Percentiles rank a stretch among this genome's conserved stretches.
phyloP scores from a whole-genome alignment of 1,284 basidiomycete genomes.

The Tetrapyrgos nigripes region DNA sequence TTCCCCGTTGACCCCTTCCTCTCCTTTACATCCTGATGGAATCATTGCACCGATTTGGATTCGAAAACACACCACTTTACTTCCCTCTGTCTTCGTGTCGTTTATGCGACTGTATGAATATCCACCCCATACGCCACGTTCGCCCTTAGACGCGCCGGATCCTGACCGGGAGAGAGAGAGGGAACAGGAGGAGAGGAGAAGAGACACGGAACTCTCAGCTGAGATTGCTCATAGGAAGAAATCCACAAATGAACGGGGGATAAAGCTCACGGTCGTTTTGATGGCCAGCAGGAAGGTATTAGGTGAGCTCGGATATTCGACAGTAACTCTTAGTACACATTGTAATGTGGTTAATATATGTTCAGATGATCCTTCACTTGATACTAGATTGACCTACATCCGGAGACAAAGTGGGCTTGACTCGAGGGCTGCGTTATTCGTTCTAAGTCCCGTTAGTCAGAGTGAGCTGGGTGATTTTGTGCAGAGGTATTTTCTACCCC shows the following conservation, averaged over 20 bases:
- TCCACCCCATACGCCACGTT: constrained; percentile 45
- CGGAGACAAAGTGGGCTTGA: constrained; percentile 89
- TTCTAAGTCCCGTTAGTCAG: constrained; percentile 88
- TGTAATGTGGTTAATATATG: neutral
- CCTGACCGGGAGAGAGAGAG: constrained; percentile 57
- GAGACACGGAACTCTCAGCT: constrained; percentile 78
- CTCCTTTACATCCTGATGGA: constrained; percentile 93
- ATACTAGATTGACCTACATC: constrained; percentile 84
- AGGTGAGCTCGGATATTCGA: constrained; percentile 53
- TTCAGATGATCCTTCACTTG: constrained; percentile 83
- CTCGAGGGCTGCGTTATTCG: constrained; percentile 91
- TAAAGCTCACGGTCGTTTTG: constrained; percentile 96
- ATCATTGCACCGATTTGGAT: constrained; percentile 98
- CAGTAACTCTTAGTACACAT: neutral
- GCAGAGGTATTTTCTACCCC: constrained; percentile 55
- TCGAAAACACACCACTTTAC: constrained; percentile 89
- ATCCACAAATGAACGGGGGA: constrained; percentile 81
- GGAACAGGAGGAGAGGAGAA: constrained; percentile 70
- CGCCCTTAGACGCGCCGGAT: constrained; percentile 62
- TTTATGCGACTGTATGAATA: constrained; percentile 85
- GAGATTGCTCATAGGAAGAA: constrained; percentile 85
- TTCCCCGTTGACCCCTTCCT: constrained; percentile 87
- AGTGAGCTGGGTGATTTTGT: constrained; percentile 88
- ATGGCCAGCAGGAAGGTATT: constrained; percentile 86
- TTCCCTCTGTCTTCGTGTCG: constrained; percentile 92